phyloP scores from a whole-genome alignment of 805 yeast species.

The Candida golubevii region DNA sequence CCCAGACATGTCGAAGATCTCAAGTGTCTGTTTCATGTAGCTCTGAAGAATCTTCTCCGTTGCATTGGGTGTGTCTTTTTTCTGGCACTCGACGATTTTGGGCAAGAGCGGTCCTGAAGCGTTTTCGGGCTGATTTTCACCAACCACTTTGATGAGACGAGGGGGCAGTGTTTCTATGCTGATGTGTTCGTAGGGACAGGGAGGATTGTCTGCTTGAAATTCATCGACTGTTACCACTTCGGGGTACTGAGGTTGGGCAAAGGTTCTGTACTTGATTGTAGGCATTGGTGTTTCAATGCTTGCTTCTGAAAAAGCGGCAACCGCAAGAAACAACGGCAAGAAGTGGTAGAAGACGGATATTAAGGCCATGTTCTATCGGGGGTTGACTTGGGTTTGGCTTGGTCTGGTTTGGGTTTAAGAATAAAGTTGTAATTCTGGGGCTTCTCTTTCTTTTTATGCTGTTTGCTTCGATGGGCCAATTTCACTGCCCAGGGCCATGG shows the following conservation, averaged over 20 bases:
- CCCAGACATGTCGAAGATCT: neutral
- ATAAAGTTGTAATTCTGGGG: no score
- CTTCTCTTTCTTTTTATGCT: no score
- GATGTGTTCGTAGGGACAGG: neutral
- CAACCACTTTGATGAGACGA: neutral
- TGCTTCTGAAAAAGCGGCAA: no score
- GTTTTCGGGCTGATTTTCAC: neutral
- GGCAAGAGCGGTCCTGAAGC: neutral
- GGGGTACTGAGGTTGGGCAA: neutral
- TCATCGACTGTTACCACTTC: neutral
- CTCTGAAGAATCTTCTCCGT: slow-evolving; percentile 1
- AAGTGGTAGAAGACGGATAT: no score
- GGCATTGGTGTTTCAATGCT: no score
- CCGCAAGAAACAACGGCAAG: no score
- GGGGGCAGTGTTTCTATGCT: neutral
- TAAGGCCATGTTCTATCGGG: no score
- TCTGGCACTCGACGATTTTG: neutral
- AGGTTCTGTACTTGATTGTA: no score
- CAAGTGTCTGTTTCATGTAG: neutral
- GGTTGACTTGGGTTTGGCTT: no score
- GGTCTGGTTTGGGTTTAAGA: no score
- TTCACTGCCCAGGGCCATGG: no score
- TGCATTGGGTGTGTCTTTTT: neutral
- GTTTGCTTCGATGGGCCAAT: no score
- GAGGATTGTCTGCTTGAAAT: neutral